Conservation (phyloP, 2,329 filamentous ascomycete genomes). For the Penicillium sclerotigenum region DNA sequence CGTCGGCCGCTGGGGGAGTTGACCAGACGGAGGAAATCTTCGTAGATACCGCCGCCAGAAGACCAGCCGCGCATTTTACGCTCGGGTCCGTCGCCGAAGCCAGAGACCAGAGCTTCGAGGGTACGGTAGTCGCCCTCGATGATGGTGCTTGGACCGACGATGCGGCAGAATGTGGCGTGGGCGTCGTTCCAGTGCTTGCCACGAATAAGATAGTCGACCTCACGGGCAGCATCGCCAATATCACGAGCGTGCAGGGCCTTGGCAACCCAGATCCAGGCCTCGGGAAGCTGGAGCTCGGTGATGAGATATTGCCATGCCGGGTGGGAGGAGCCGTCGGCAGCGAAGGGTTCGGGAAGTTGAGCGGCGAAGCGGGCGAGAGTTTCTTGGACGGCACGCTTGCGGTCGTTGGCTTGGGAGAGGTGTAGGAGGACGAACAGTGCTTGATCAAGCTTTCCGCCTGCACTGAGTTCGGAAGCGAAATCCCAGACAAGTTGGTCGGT, state of each 20-base stretch:
- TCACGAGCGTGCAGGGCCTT: slow-evolving; percentile 79
- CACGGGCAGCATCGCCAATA: slow-evolving; percentile 63
- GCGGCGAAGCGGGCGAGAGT: slow-evolving; percentile 70
- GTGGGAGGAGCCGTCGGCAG: slow-evolving; percentile 41
- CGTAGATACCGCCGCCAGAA: slow-evolving; percentile 76
- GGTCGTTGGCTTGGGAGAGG: slow-evolving; percentile 61
- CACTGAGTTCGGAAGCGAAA: slow-evolving; percentile 52
- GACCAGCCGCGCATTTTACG: slow-evolving; percentile 69
- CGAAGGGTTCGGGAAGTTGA: slow-evolving; percentile 58
- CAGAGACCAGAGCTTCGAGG: slow-evolving; percentile 65
- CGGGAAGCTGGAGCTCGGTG: slow-evolving; percentile 66
- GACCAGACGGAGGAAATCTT: slow-evolving; percentile 56
- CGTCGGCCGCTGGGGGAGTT: slow-evolving; percentile 39
- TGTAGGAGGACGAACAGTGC: slow-evolving; percentile 76
- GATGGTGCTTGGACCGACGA: slow-evolving; percentile 77
- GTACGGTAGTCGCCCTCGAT: slow-evolving; percentile 76
- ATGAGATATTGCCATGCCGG: slow-evolving; percentile 59
- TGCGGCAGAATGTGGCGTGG: slow-evolving; percentile 74
- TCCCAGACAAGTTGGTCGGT: slow-evolving; percentile 64
- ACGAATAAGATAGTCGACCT: slow-evolving; percentile 76
- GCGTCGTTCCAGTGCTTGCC: slow-evolving; percentile 76
- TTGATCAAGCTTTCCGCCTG: slow-evolving; percentile 64
- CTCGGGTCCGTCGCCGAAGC: slow-evolving; percentile 63
- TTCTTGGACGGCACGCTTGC: slow-evolving; percentile 66
- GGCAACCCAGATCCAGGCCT: slow-evolving; percentile 79